Percentiles rank a stretch among this genome's conserved stretches.
Evolutionary conservation across 352 stramenopile genomes (phyloP).

Genomic region (Ophiocytium majus): DNA sequence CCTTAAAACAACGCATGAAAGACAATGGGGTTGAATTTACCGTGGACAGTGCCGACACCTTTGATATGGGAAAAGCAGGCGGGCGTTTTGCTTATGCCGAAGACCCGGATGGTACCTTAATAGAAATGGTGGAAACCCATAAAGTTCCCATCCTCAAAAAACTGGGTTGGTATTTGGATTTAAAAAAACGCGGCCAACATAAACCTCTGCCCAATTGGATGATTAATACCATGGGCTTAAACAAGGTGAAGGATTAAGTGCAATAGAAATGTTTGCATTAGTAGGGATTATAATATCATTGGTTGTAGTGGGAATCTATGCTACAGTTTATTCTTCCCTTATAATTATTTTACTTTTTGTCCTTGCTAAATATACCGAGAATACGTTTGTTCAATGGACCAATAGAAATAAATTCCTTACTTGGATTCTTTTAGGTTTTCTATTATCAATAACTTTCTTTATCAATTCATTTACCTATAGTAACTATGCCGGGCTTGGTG

Average conservation of each 20-base stretch:
- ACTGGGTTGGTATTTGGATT: conserved; percentile 20
- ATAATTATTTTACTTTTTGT: conserved; percentile 24
- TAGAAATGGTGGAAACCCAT: conserved; percentile 20
- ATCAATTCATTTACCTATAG: conserved; percentile 22
- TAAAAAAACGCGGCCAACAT: conserved; percentile 20
- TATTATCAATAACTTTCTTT: conserved; percentile 23
- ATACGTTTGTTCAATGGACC: conserved; percentile 20
- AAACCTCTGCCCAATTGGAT: conserved; percentile 19
- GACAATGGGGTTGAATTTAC: conserved; percentile 20
- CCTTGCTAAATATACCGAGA: conserved; percentile 20
- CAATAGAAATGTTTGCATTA: conserved; percentile 22
- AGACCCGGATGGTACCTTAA: conserved; percentile 19
- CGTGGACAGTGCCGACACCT: conserved; percentile 16
- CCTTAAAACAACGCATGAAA: conserved; percentile 21
- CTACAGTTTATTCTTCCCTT: conserved; percentile 21
- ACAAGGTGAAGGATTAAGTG: conserved; percentile 20
- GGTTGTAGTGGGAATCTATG: conserved; percentile 19
- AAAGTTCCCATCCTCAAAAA: conserved; percentile 21
- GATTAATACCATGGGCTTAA: conserved; percentile 21
- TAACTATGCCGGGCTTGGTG: conserved; percentile 18
- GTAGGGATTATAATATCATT: conserved; percentile 22
- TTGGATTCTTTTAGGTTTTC: conserved; percentile 22
- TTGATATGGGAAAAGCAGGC: conserved; percentile 19
- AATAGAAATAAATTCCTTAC: conserved; percentile 23
- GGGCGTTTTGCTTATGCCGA: conserved; percentile 18